Evolutionary conservation across 371 early-diverging fungal species (phyloP).

Genomic region (Parasitella parasitica): DNA sequence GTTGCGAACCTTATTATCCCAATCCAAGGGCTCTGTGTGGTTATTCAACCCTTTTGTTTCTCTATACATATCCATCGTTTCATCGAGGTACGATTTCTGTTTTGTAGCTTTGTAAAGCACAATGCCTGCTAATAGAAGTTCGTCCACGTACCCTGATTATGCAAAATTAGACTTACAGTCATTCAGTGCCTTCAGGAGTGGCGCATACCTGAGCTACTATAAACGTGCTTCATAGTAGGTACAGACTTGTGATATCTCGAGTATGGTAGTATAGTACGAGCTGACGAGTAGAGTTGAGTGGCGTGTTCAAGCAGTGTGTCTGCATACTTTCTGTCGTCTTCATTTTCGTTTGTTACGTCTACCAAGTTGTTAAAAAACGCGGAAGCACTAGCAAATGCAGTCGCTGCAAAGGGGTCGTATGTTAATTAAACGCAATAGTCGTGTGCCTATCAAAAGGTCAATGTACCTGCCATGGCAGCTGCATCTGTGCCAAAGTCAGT

Average conservation of each 20-base stretch:
- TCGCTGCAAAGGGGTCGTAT: constrained; percentile 19
- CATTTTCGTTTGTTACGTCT: constrained; percentile 15
- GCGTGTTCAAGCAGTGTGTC: constrained; percentile 40
- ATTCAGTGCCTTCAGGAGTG: not conserved
- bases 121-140: constrained; percentile 47
- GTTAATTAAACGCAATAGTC: no score
- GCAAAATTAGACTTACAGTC: no score
- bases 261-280: constrained; percentile 26
- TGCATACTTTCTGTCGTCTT: constrained; percentile 42
- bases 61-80: constrained; percentile 30
- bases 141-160: constrained; percentile 36
- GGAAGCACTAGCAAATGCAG: constrained; percentile 52
- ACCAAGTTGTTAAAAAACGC: constrained; percentile 33
- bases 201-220: constrained; percentile 30
- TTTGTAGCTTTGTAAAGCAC: constrained; percentile 49
- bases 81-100: constrained; percentile 26
- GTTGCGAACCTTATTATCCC: constrained; percentile 34
- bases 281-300: constrained; percentile 32
- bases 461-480: constrained; percentile 39
- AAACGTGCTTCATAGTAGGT: constrained; percentile 23
- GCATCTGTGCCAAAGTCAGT: constrained; percentile 52
- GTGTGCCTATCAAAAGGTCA: not conserved
- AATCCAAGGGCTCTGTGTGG: constrained; percentile 19
- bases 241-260: constrained; percentile 43
- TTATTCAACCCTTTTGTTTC: not conserved